Evolutionary conservation across 1,284 basidiomycete species (phyloP), one percentile per base, ranked within the genome.

Genomic region (Moesziomyces parantarcticus): DNA sequence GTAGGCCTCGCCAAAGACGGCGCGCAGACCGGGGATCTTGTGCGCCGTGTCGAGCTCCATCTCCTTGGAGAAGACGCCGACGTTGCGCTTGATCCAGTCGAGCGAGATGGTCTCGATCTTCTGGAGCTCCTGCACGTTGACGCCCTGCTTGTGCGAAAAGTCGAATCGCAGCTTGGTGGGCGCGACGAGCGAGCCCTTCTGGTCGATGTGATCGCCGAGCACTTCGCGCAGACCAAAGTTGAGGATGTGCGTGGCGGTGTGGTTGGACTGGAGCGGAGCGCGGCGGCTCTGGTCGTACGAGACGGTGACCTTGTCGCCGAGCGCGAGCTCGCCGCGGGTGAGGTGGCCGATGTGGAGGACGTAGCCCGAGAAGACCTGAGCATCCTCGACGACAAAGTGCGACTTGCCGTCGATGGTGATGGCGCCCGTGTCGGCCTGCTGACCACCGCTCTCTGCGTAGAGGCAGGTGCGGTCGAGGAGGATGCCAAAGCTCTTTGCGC

Each of bases 191-290:
- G 97, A 99, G 20, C 97, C 97, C 84, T 94, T 97, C 85, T 99
- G 97, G 84, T 99, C 95, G 62, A 98, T 91, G 82, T 98, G 95
- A 82, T 97, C 94, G 29, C 96, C 96, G 10, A 98, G 89, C 3
- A 94, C 89, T 83, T 98, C 95, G 32, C 97, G 91, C 5, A 99
- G 89, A 57, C 88, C 89, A 84, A 88, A 99, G 87, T 99, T 99
- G 80, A 99, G 92, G 74, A 99, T 96, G 84, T 99, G 97, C 0
- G 97, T 99, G 16, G 92, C 96, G 23, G 96, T 99, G 87, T 99
- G 97, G 83, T 99, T 99, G 86, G 94, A 98, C 65, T 94, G 90
- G 63, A 99, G 86, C 0, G 95, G 95, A 91, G 92, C 94, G 63
- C 97, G 89, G 50, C 96, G 92, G 44, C 48, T 47, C 67, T 92